Base-by-base conservation (phyloP, 805 yeast species). In the Nakazawaea pomicola region DNA sequence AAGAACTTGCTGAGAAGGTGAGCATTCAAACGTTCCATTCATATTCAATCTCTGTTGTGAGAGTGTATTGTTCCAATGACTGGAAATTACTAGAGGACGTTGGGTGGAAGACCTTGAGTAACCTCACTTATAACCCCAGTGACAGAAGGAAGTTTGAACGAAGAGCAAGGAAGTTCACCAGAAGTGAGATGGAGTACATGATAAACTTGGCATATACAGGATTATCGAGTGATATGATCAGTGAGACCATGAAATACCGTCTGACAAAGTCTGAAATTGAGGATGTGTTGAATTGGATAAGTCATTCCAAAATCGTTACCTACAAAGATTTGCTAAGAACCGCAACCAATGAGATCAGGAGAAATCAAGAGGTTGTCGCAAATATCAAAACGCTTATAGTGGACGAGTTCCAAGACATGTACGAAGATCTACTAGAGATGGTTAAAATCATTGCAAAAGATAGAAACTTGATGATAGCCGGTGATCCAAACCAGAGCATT, bases 351-450 rank as follows among this genome's bases (percentile, higher is more conserved):
- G 19, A 23, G 12, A 28, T 42, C 23, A 16, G n/a, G 4, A 27
- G 28, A 14, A 18, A 32, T 0, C 58, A 57, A 1, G 49, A 44
- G 9, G 47, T 52, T 14, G 27, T 50, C 6, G 29, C 45, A 1
- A 46, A 52, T 4, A 61, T 58, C 47, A 66, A 67, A 38, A 61
- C 67, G 2, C 65, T 80, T 0, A 56, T 84, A 1, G 78, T 83
- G 10, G 91, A 84, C 59, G 91, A 84, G 54, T 80, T 78, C 51
- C 91, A 84, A 54, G 91, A 84, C 56, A 66, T 83, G 54, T 74
- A 78, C 46, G 70, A 72, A 0, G 65, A 64, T 8, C 58, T 82
- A 16, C 50, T 74, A 19, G 65, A 66, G 15, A 54, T 83, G 2
- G 58, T 80, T 4, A 52, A 56, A 4, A 53, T 64, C 1, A 58